Base-by-base conservation (phyloP, 345 rosid genomes). In the Cardiospermum halicacabum region DNA sequence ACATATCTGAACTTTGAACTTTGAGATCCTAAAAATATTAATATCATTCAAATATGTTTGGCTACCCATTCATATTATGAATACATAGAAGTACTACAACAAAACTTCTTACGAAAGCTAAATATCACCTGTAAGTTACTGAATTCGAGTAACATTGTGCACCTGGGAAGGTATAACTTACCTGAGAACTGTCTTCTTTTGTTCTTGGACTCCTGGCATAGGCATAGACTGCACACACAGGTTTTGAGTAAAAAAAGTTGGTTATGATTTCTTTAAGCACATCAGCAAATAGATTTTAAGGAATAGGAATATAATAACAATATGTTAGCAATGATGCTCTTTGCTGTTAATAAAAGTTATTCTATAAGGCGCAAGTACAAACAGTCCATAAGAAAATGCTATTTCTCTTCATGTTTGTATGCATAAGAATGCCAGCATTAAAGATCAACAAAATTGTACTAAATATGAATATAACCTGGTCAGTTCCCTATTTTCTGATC, bases 381-480 rank as follows among this genome's bases (percentile, higher is more conserved):
- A 54, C 25, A 61, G 19, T 15, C 53, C 43, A 5, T 31, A 13
- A 18, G 30, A 13, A 27, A 6, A 10, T n/a, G 8, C 31, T 62
- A 4, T 12, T n/a, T 11, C 3, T 28, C 12, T 9, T 36, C 7
- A 18, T 34, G 31, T 32, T 34, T 15, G 32, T 30, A 3, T 6
- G 47, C 28, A n/a, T n/a, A 16, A 49, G 21, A 43, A 43, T 4
- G 56, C 27, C 27, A 18, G 22, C 7, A 18, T 5, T 11, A 31
- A 18, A 31, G 18, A 42, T 16, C 6, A 48, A 13, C 11, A n/a
- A 18, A 11, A 27, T 30, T 13, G 3, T 11, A 18, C 27, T 39
- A 30, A 11, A 42, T 25, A 10, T 4, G 10, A 27, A n/a, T 21
- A 15, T 48, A 39, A 56, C 72, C 62, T 60, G 58, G 9, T 74